Conservation (phyloP, 2,329 filamentous ascomycete species). For the Immersiporthe knoxdaviesiana region DNA sequence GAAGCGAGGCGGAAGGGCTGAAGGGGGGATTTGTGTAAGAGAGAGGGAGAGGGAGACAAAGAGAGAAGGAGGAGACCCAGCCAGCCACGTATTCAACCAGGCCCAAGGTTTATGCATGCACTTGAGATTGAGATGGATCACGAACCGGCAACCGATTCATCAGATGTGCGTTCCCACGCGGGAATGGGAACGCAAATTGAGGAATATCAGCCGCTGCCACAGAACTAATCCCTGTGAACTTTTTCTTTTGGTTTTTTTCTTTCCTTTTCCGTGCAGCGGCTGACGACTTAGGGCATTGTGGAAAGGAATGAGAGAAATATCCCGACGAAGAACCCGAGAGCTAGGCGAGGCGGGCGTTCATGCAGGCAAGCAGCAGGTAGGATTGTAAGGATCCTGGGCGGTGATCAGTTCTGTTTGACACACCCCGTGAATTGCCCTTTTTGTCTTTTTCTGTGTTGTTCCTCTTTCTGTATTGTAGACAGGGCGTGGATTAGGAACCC, state of each 20-base stretch:
- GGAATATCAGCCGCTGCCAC: not conserved
- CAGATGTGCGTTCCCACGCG: not conserved
- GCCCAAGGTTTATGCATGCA: slow-evolving; percentile 4
- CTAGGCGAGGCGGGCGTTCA: not conserved
- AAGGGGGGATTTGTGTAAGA: not conserved
- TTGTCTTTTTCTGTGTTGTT: not conserved
- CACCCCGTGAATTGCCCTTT: not conserved
- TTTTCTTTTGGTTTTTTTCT: not conserved
- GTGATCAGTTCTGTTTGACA: not conserved
- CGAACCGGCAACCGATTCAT: not conserved
- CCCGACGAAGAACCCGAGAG: not conserved
- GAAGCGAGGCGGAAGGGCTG: slow-evolving; percentile 7
- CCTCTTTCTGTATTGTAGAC: not conserved
- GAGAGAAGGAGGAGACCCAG: not conserved
- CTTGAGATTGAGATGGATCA: not conserved
- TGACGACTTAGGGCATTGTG: not conserved
- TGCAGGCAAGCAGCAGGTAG: not conserved
- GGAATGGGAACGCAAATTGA: not conserved
- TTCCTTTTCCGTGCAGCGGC: not conserved
- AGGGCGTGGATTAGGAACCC: not conserved
- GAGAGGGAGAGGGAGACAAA: not conserved
- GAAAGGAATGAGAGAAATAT: not conserved
- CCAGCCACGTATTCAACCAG: not conserved
- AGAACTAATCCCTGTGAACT: not conserved
- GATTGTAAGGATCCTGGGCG: not conserved